A percentile compares a stretch with the other conserved stretches of the same genome.
These are phyloP conservation scores for Colletotrichum costaricense DNA, from an alignment of 2,329 filamentous ascomycete genomes.

Conservation along the genomic window DNA sequence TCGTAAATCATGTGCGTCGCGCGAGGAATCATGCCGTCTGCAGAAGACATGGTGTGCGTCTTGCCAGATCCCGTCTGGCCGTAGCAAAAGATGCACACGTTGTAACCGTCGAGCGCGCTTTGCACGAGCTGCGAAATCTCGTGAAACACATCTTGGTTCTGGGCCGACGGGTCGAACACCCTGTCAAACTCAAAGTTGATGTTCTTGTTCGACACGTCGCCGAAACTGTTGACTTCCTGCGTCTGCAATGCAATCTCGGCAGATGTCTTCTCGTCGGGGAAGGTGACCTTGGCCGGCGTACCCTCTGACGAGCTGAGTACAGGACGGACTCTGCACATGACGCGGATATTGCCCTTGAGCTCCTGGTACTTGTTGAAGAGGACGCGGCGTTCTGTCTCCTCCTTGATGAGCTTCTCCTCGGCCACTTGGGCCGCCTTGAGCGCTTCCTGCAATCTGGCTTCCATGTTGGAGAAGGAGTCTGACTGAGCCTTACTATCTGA, in stretches of 20 bases:
- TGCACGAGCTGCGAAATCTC: constrained; percentile 98
- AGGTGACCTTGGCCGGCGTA: constrained; percentile 78
- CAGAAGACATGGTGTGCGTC: constrained; percentile 93
- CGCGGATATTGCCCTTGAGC: constrained; percentile 96
- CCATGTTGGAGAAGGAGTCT: constrained; percentile 84
- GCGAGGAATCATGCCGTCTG: constrained; percentile 93
- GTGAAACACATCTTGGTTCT: constrained; percentile 90
- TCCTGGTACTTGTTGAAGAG: constrained; percentile 98
- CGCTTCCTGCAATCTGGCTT: constrained; percentile 83
- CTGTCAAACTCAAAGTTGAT: constrained; percentile 93
- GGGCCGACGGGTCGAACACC: constrained; percentile 82
- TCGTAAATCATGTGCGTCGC: constrained; percentile 95
- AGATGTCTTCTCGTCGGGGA: constrained; percentile 85
- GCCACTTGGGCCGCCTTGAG: constrained; percentile 75
- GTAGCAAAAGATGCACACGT: constrained; percentile 99
- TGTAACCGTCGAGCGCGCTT: constrained; percentile 95
- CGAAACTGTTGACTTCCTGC: constrained; percentile 85
- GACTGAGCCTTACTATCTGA: constrained; percentile 91
- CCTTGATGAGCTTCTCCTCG: constrained; percentile 85
- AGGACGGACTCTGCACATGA: constrained; percentile 96
- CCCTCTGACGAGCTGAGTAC: constrained; percentile 69
- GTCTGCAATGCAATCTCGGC: constrained; percentile 88
- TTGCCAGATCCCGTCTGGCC: constrained; percentile 98
- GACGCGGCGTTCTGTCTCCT: constrained; percentile 90
- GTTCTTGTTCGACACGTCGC: constrained; percentile 79